Conservation (phyloP, 306 rosid genomes). For the Hippophae tibetana region DNA sequence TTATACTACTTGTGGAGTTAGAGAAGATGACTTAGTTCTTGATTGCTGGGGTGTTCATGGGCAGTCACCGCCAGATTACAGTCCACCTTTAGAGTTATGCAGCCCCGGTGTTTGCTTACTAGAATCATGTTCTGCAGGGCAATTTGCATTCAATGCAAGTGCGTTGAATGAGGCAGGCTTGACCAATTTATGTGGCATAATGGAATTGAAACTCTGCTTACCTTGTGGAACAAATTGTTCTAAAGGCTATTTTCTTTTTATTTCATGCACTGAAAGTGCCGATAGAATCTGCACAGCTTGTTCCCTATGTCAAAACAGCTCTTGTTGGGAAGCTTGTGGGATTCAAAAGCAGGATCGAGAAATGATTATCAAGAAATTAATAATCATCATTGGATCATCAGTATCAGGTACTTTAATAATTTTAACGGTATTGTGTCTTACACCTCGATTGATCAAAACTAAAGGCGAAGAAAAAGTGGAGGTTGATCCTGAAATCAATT, state of each 20-base stretch:
- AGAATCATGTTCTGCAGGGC: constrained; percentile 30
- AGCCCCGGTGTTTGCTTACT: constrained; percentile 62
- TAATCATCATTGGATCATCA: constrained; percentile 40
- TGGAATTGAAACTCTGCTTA: constrained; percentile 52
- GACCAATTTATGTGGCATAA: constrained; percentile 46
- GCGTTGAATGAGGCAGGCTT: constrained; percentile 44
- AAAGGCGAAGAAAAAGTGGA: constrained; percentile 23
- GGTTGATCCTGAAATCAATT: constrained; percentile 30
- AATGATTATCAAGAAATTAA: constrained; percentile 18
- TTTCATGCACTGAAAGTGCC: constrained; percentile 40
- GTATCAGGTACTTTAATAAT: constrained; percentile 37
- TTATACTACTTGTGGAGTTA: constrained; percentile 51
- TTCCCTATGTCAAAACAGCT: constrained; percentile 76
- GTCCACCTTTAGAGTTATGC: constrained; percentile 67
- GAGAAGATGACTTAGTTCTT: constrained; percentile 64
- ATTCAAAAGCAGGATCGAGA: background rate
- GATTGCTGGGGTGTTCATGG: constrained; percentile 65
- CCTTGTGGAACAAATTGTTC: constrained; percentile 72
- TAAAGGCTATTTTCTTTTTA: constrained; percentile 58
- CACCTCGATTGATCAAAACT: constrained; percentile 4
- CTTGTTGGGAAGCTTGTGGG: constrained; percentile 53
- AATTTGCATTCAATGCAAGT: constrained; percentile 63
- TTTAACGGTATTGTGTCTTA: constrained; percentile 38
- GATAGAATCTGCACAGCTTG: constrained; percentile 68
- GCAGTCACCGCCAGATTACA: constrained; percentile 27